Evolutionary conservation across 2,329 filamentous ascomycete genomes (phyloP).

Genomic region (Alternaria sp.): DNA sequence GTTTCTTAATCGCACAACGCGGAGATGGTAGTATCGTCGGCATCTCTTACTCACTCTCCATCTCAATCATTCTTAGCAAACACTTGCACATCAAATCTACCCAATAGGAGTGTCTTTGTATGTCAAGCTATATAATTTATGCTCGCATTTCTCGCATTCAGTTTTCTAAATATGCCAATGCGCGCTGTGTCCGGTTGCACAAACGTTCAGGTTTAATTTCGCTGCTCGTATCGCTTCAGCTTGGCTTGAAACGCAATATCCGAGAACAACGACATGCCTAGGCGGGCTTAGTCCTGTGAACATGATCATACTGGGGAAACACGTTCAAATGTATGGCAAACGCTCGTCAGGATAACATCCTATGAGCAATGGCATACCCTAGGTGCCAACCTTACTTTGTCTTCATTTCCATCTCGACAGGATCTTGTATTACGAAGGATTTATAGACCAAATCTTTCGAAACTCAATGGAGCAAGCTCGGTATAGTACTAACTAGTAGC

Average conservation of each 20-base stretch:
- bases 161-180: no score
- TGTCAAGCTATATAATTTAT: neutral
- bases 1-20: neutral
- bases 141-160: neutral
- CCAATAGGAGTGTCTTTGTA: neutral
- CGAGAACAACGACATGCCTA: neutral
- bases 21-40: neutral
- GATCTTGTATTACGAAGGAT: neutral
- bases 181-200: neutral
- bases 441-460: neutral
- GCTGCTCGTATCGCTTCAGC: neutral
- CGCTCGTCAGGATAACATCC: neutral
- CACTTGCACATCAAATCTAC: neutral
- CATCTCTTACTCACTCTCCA: neutral
- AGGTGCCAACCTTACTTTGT: neutral
- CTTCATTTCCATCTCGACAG: neutral
- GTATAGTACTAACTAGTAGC: neutral
- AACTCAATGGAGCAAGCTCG: neutral
- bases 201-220: neutral
- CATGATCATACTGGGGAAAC: neutral
- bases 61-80: neutral
- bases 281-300: neutral
- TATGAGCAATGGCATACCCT: neutral
- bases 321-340: neutral
- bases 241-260: neutral